Evolutionary conservation across 176 grass and related monocot genomes (phyloP).

Genomic region (Chrysopogon serrulatus): DNA sequence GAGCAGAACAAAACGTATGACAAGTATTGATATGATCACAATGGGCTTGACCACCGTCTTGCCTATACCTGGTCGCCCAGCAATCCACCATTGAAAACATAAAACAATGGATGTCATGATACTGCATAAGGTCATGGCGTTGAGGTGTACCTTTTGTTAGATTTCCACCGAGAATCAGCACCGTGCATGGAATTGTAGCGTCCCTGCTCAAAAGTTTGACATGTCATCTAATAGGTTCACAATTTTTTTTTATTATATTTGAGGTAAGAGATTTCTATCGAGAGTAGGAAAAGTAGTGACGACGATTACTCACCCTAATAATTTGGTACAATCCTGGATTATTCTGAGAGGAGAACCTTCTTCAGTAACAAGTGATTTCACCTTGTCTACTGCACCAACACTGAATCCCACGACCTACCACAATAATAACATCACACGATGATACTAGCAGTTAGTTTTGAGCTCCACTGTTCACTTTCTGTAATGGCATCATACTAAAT

Average conservation of each 20-base stretch:
- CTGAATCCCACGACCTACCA: slow-evolving; percentile 43
- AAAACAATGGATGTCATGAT: not conserved
- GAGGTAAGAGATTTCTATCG: not conserved
- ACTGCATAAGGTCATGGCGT: not conserved
- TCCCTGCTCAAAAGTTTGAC: slow-evolving; percentile 27
- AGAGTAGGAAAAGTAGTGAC: not conserved
- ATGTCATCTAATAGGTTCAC: not conserved
- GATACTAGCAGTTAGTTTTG: not conserved
- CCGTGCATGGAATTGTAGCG: slow-evolving; percentile 56
- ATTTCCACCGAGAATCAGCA: slow-evolving; percentile 65
- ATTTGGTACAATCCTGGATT: slow-evolving; percentile 36
- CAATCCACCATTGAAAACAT: not conserved
- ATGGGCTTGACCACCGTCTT: not conserved
- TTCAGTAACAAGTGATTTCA: slow-evolving; percentile 42
- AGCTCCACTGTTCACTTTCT: not conserved
- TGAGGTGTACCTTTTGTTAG: slow-evolving; percentile 42
- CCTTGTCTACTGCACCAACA: slow-evolving; percentile 18
- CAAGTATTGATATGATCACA: slow-evolving; percentile 26
- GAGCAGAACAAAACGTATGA: slow-evolving; percentile 39
- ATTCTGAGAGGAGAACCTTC: slow-evolving; percentile 32
- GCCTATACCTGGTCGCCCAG: slow-evolving; percentile 1
- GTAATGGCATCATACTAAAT: not conserved
- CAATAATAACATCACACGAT: not conserved
- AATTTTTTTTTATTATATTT: not conserved
- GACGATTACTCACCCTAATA: slow-evolving; percentile 33